Base-by-base conservation (phyloP, 1,284 basidiomycete species). In the Rhizopogon parksii region DNA sequence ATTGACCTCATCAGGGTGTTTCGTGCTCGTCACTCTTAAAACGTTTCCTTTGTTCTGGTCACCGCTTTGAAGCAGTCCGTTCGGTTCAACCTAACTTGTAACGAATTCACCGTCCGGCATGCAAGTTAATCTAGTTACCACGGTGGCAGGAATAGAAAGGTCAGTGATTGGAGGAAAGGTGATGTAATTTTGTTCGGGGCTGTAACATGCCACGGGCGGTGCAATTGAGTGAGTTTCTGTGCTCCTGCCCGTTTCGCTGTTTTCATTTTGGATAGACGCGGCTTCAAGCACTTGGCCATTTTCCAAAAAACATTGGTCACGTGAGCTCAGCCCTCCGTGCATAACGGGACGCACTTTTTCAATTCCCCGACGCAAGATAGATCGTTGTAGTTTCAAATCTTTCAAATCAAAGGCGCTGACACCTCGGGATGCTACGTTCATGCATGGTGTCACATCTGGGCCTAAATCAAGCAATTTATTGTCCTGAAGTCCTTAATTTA, bases 371-470 rank as follows among this genome's bases (percentile, higher is more conserved):
- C 32, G 40, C 40, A 12, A 27, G 27, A 43, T 30, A 25, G 15
- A 17, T 42, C 27, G 40, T 42, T 59, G 46, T 43, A 47, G 50
- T 30, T 50, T 59, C 36, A 49, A 36, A 19, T 49, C 53, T 30
- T 50, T 59, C 36, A 49, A 36, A 19, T 49, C 53, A 46, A 36
- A 49, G 57, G 55, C 63, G 35, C 63, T 65, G 63, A 54, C 24
- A 36, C 36, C 24, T 46, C 37, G 40, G 47, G 47, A 27, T 50
- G 11, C 43, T 24, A 45, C 51, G 40, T 45, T 37, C 14, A 17
- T 62, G 61, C 52, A 59, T 52, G 59, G 61, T 54, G 53, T 60
- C 39, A 46, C 52, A 14, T 36, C 51, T 54, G 48, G 59, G 56
- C 52, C 61, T 34, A 47, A 51, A 50, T 40, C 49, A 46, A 67